Conservation (phyloP, 2,329 filamentous ascomycete species). For the Aureobasidium sp. region DNA sequence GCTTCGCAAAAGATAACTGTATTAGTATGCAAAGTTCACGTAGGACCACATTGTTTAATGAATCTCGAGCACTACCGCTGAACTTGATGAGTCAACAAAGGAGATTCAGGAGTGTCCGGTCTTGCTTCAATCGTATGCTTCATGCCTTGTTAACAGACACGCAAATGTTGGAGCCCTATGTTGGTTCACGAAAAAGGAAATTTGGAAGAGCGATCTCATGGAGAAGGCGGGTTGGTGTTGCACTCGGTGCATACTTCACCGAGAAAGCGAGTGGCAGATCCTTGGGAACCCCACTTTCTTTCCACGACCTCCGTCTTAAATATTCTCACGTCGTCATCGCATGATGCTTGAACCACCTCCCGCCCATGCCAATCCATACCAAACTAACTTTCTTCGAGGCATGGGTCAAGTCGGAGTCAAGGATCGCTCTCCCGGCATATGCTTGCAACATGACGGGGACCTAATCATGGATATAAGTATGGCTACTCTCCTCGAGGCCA, state of each 20-base stretch:
- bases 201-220: neutral
- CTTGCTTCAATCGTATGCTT: neutral
- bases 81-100: neutral
- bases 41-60: neutral
- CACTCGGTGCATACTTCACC: neutral
- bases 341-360: neutral
- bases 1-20: neutral
- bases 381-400: neutral
- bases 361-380: neutral
- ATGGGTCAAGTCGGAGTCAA: neutral
- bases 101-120: neutral
- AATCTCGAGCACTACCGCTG: neutral
- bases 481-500: neutral
- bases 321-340: neutral
- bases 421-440: neutral
- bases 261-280: neutral
- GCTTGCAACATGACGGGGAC: neutral
- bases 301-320: neutral
- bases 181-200: neutral
- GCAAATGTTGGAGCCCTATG: neutral
- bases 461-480: neutral
- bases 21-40: neutral
- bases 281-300: neutral
- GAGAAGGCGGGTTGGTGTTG: neutral
- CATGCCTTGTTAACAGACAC: too few relatives aligned